Conservation (phyloP, 1,139 yeast genomes). For the Suhomyces coccinellae region DNA sequence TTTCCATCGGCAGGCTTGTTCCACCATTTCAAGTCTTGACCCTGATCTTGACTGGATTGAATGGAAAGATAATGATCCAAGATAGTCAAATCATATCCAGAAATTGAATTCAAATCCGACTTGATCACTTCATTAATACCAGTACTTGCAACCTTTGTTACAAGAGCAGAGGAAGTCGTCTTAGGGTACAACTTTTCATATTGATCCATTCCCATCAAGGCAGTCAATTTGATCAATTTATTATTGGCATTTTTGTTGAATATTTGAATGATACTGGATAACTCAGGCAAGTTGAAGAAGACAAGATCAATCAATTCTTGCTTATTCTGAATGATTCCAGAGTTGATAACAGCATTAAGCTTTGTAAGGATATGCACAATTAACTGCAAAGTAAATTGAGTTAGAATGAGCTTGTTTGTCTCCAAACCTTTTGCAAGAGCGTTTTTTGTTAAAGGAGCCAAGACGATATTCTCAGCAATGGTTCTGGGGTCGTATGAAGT, state of each 20-base stretch:
- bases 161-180: conserved; percentile 13
- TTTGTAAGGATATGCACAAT: conserved; percentile 57
- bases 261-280: conserved; percentile 23
- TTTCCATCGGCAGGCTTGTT: conserved; percentile 50
- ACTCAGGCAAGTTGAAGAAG: conserved; percentile 32
- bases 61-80: conserved; percentile 48
- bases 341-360: conserved; percentile 36
- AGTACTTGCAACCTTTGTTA: conserved; percentile 20
- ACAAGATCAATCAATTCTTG: conserved; percentile 34
- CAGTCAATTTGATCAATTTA: conserved; percentile 28
- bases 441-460: conserved; percentile 62
- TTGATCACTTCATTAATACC: conserved; percentile 24
- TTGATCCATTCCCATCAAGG: conserved; percentile 24
- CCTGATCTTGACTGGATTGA: conserved; percentile 38
- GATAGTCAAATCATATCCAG: conserved; percentile 54
- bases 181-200: conserved; percentile 26
- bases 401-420: conserved; percentile 53
- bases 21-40: conserved; percentile 58
- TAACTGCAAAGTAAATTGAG: conserved; percentile 65
- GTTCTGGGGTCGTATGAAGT: conserved; percentile 17
- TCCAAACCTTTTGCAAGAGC: conserved; percentile 61
- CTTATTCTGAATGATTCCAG: conserved; percentile 30
- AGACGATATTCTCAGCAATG: conserved; percentile 58
- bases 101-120: conserved; percentile 24
- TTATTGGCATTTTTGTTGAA: conserved; percentile 12